Percentiles rank a stretch among this genome's conserved stretches.
phyloP scores from a whole-genome alignment of 106 monocot genomes.

The Vanilla planifolia region DNA sequence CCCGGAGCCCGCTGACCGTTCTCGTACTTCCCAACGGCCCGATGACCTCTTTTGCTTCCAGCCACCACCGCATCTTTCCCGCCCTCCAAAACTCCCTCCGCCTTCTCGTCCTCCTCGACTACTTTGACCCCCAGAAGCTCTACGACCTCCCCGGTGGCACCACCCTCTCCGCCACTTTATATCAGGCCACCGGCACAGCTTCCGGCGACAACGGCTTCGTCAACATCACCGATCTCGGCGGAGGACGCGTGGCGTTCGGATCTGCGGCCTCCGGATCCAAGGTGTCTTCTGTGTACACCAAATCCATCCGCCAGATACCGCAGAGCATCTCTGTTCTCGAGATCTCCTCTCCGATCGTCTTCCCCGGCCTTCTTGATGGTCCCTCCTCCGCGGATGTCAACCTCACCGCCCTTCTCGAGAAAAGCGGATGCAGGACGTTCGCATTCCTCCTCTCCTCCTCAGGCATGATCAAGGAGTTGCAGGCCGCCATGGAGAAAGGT shows the following conservation, averaged over 20 bases:
- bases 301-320: constrained; percentile 67
- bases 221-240: constrained; percentile 87
- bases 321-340: constrained; percentile 89
- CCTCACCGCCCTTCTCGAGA: constrained; percentile 75
- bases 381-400: constrained; percentile 40
- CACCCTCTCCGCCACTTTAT: constrained; percentile 78
- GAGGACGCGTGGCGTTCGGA: constrained; percentile 76
- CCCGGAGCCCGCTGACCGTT: constrained; percentile 64
- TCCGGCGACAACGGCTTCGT: constrained; percentile 82
- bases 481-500: constrained; percentile 67
- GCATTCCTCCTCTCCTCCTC: constrained; percentile 57
- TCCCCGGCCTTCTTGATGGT: constrained; percentile 73
- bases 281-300: constrained; percentile 56
- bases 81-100: constrained; percentile 85
- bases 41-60: constrained; percentile 65
- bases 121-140: constrained; percentile 90
- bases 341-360: constrained; percentile 72
- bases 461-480: constrained; percentile 79
- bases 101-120: constrained; percentile 91
- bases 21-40: constrained; percentile 72
- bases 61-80: constrained; percentile 47
- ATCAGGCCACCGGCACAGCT: constrained; percentile 88
- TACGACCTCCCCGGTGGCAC: constrained; percentile 68
- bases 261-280: constrained; percentile 57
- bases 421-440: constrained; percentile 91